phyloP scores from a whole-genome alignment of 192 early-diverging fungal genomes.

The Coemansia sp. region DNA sequence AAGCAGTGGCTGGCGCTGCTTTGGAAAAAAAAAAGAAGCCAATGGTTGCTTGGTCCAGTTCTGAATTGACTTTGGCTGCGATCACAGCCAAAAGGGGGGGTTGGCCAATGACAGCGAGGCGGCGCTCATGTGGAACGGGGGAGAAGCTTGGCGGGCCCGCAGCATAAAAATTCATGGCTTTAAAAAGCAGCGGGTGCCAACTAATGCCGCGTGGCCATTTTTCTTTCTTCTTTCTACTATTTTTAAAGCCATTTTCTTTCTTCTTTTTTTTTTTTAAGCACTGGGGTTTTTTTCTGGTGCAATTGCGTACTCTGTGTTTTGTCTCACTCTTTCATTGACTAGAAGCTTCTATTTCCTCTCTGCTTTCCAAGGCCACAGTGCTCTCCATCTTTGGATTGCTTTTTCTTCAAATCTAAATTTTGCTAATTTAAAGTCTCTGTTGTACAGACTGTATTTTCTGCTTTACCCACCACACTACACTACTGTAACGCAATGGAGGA shows the following conservation, averaged over 20 bases:
- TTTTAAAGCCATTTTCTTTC: slow-evolving; percentile 1
- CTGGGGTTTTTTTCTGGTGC: slow-evolving; percentile 5
- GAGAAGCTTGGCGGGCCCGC: slow-evolving; percentile 12
- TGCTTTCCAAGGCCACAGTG: too few relatives aligned
- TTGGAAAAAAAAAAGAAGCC: too few relatives aligned
- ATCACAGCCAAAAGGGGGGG: neutral
- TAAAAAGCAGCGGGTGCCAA: slow-evolving; percentile 6
- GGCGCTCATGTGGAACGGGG: slow-evolving; percentile 11
- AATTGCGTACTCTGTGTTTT: slow-evolving; percentile 1
- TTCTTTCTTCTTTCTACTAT: slow-evolving; percentile 4
- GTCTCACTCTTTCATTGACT: too few relatives aligned
- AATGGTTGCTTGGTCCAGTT: too few relatives aligned
- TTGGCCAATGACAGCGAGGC: slow-evolving; percentile 11
- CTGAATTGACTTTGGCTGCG: slow-evolving; percentile 1
- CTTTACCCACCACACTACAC: neutral
- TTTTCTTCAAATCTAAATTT: slow-evolving; percentile 5
- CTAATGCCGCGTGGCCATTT: slow-evolving; percentile 2
- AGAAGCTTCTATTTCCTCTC: too few relatives aligned
- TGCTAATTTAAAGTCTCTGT: neutral
- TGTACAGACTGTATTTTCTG: neutral
- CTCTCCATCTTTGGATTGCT: neutral
- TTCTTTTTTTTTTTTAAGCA: neutral
- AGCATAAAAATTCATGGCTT: slow-evolving; percentile 3
- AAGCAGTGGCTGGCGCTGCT: too few relatives aligned
- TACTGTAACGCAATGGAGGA: slow-evolving; percentile 58